Evolutionary conservation across 805 yeast genomes (phyloP).

Genomic region (Kodamaea restingae): DNA sequence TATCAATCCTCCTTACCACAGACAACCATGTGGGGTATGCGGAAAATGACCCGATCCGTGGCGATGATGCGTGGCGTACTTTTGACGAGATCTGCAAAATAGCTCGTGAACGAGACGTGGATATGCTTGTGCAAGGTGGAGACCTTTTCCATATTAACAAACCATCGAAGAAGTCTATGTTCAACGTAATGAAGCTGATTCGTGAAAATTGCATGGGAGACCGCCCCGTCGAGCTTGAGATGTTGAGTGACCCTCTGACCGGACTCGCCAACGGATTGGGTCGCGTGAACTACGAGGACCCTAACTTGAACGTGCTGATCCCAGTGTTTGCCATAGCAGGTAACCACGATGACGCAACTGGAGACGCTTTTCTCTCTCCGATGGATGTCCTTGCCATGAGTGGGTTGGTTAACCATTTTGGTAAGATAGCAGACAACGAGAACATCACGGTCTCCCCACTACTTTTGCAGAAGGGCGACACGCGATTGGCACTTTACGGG

Average conservation of each 20-base stretch:
- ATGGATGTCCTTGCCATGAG: slow-evolving; percentile 77
- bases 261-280: slow-evolving; percentile 61
- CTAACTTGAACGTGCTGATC: slow-evolving; percentile 79
- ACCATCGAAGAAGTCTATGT: slow-evolving; percentile 83
- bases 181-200: slow-evolving; percentile 71
- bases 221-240: slow-evolving; percentile 78
- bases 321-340: slow-evolving; percentile 94
- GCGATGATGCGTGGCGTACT: slow-evolving; percentile 84
- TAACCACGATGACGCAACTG: slow-evolving; percentile 95
- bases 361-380: slow-evolving; percentile 77
- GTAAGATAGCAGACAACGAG: slow-evolving; percentile 73
- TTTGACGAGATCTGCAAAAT: slow-evolving; percentile 77
- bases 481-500: slow-evolving; percentile 85
- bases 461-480: slow-evolving; percentile 74
- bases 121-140: slow-evolving; percentile 88
- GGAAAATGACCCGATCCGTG: slow-evolving; percentile 85
- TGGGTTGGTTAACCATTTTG: slow-evolving; percentile 88
- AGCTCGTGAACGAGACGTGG: slow-evolving; percentile 69
- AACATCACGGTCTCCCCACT: slow-evolving; percentile 71
- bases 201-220: slow-evolving; percentile 77
- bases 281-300: slow-evolving; percentile 83
- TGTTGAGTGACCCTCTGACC: slow-evolving; percentile 71
- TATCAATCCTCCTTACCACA: slow-evolving; percentile 78
- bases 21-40: slow-evolving; percentile 95
- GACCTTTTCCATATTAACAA: slow-evolving; percentile 89